Percentiles rank a stretch among this genome's conserved stretches.
Conservation (phyloP, 129 eudicot genomes). For the Centaurea solstitialis region DNA sequence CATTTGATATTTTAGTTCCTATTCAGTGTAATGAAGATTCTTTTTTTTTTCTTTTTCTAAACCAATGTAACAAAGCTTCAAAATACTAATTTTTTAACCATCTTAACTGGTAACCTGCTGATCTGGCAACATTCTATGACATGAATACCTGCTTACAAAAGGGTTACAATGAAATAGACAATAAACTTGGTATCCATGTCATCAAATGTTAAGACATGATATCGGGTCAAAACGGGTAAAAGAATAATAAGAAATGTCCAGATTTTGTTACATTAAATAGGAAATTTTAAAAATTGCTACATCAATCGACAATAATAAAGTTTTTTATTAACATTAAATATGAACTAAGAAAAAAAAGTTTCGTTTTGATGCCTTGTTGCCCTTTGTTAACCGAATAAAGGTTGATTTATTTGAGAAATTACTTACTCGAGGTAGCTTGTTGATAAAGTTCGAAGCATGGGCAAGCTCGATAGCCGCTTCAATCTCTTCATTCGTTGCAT, state of each 20-base stretch:
- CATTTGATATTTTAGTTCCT: too few species aligned
- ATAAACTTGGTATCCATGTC: neutral
- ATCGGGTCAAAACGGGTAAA: neutral
- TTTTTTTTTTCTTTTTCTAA: too few species aligned
- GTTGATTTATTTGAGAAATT: neutral
- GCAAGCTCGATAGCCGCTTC: conserved; percentile 60
- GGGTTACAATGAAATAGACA: neutral
- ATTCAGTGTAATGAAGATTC: too few species aligned
- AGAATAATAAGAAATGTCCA: neutral
- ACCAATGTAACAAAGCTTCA: too few species aligned
- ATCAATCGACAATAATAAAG: too few species aligned
- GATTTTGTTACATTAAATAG: neutral
- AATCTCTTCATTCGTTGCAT: conserved; percentile 63
- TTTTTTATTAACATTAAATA: neutral
- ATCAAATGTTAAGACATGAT: neutral
- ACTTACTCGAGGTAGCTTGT: conserved; percentile 61
- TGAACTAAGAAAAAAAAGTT: neutral
- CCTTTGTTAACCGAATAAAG: neutral
- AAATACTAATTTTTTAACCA: neutral
- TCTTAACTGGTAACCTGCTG: neutral
- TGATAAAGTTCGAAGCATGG: conserved; percentile 67
- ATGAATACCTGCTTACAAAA: neutral
- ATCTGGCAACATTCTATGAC: neutral
- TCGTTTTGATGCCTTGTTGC: neutral
- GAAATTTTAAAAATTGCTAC: too few species aligned